Conservation (phyloP, 1,284 basidiomycete genomes). For the Mycena citricolor region DNA sequence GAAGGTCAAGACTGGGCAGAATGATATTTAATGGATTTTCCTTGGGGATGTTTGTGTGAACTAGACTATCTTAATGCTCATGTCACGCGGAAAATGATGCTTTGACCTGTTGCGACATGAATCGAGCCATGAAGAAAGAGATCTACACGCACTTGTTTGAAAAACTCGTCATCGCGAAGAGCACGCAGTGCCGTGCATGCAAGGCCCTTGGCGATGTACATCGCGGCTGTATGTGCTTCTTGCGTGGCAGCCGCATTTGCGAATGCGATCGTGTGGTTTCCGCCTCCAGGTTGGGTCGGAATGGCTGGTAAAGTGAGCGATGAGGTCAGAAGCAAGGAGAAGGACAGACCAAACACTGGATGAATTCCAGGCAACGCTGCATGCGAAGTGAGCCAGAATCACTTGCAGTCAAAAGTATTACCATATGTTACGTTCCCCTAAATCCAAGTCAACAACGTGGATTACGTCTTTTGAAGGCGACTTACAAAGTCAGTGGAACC, state of each 20-base stretch:
- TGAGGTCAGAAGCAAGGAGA: constrained; percentile 5
- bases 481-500: constrained; percentile 71
- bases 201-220: constrained; percentile 59
- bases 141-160: constrained; percentile 42
- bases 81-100: constrained; percentile 24
- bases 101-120: constrained; percentile 24
- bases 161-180: constrained; percentile 59
- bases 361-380: constrained; percentile 65
- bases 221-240: constrained; percentile 61
- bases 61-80: constrained; percentile 11
- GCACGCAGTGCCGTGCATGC: constrained; percentile 60
- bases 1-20: constrained; percentile 25
- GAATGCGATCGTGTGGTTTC: constrained; percentile 70
- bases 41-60: not conserved
- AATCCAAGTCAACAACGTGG: constrained; percentile 6
- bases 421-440: constrained; percentile 72
- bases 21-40: not conserved
- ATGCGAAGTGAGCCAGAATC: constrained; percentile 14
- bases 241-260: constrained; percentile 55
- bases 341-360: constrained; percentile 54
- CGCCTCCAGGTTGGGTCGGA: constrained; percentile 58
- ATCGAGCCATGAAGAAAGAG: not conserved
- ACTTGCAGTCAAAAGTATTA: constrained; percentile 29
- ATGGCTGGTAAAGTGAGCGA: constrained; percentile 47
- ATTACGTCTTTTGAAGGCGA: constrained; percentile 20